phyloP scores from a whole-genome alignment of 2,329 filamentous ascomycete genomes.

The Teratosphaeria nubilosa region DNA sequence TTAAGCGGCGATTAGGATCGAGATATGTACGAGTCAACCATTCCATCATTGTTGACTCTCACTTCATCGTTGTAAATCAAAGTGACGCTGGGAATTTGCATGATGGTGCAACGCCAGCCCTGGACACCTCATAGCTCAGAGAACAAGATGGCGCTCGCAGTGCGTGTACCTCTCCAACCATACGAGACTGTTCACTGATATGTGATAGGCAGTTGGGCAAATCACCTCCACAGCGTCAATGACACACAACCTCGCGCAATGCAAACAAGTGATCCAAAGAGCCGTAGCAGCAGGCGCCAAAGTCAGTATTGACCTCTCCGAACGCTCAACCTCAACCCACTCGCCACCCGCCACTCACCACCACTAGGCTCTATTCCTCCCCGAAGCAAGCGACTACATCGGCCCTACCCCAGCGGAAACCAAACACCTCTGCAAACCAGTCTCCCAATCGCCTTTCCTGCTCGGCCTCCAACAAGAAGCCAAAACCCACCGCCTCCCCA shows the following conservation, averaged over 20 bases:
- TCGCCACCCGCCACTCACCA: slow-evolving; percentile 3
- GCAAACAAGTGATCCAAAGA: slow-evolving; percentile 58
- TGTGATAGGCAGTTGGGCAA: slow-evolving; percentile 70
- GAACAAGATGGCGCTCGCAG: slow-evolving; percentile 17
- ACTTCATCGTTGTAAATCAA: neutral
- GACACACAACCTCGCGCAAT: slow-evolving; percentile 69
- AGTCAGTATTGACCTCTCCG: slow-evolving; percentile 34
- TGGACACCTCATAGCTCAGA: slow-evolving; percentile 2
- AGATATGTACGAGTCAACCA: neutral
- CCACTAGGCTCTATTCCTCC: slow-evolving; percentile 67
- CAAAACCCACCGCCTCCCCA: slow-evolving; percentile 50
- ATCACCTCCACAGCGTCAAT: slow-evolving; percentile 76
- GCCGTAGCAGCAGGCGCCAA: slow-evolving; percentile 69
- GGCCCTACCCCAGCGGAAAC: slow-evolving; percentile 57
- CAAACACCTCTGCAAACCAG: slow-evolving; percentile 58
- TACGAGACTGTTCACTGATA: neutral
- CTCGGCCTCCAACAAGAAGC: slow-evolving; percentile 63
- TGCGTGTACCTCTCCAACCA: slow-evolving; percentile 3
- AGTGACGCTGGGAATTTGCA: neutral
- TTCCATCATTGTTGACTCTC: neutral
- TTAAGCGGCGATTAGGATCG: neutral
- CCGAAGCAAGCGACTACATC: slow-evolving; percentile 88
- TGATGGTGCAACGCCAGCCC: slow-evolving; percentile 5
- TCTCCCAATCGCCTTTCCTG: slow-evolving; percentile 61
- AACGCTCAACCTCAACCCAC: neutral